Base-by-base conservation (phyloP, 257 asterid species). In the Haberlea rhodopensis region DNA sequence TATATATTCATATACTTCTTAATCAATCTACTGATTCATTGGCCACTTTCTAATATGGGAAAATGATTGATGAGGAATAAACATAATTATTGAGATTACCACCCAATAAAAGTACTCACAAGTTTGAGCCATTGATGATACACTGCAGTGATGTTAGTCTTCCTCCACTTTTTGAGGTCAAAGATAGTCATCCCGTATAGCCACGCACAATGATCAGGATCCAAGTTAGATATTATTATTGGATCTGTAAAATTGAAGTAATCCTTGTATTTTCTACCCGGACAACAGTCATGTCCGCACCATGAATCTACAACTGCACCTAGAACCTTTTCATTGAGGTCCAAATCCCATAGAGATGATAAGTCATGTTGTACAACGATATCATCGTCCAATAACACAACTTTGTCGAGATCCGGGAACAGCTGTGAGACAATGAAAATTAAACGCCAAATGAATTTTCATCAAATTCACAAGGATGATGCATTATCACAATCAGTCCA, bases 61-160 rank as follows among this genome's bases (percentile, higher is more conserved):
- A 11, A 37, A 5, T 23, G 19, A 66, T 29, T 53, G 32, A 54
- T 37, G 19, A 57, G 8, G 22, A 63, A 25, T 8, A 11, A 28
- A 6, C 26, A 13, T 24, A 19, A 13, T n/a, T n/a, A n/a, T n/a
- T n/a, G n/a, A n/a, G n/a, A n/a, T n/a, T n/a, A n/a, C n/a, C n/a
- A n/a, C 6, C 22, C 53, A 31, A 25, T 16, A 67, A 70, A 46
- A 13, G 65, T 55, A 75, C 96, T 80, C 76, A 91, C 97, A 54
- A 59, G 84, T 80, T 87, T 84, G 63, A 91, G 95, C 97, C 96
- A 91, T 26, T 78, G 91, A 79, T 84, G 94, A 78, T 91, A 86
- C 21, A 78, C 78, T 13, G 79, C 78, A 59, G 89, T 88, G 62
- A 91, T 83, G 78, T 74, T 81, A 56, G 90, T 79, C 68, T 72